A percentile compares a stretch with the other conserved stretches of the same genome.
Evolutionary conservation across 805 yeast species (phyloP).

Genomic region (Saturnispora silvae): DNA sequence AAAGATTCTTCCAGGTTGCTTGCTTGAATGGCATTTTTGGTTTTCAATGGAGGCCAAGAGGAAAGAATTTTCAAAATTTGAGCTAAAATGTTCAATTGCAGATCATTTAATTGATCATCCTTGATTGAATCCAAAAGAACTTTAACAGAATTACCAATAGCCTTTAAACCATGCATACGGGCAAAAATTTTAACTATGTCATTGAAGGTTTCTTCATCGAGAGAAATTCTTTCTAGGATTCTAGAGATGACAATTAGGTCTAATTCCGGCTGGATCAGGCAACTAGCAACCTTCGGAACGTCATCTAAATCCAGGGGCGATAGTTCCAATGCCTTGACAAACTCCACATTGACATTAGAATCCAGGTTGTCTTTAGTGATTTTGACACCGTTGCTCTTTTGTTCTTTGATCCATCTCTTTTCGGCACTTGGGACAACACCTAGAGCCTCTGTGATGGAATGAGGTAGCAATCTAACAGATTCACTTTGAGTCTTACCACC

Average conservation of each 20-base stretch:
- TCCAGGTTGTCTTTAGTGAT: slow-evolving; percentile 43
- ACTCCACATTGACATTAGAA: slow-evolving; percentile 50
- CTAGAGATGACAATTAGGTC: slow-evolving; percentile 54
- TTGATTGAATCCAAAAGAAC: slow-evolving; percentile 16
- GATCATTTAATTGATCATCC: slow-evolving; percentile 11
- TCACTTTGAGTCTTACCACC: slow-evolving; percentile 98
- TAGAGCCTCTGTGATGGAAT: slow-evolving; percentile 72
- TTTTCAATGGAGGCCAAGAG: slow-evolving; percentile 60
- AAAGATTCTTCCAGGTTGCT: slow-evolving; percentile 64
- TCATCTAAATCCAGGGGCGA: slow-evolving; percentile 43
- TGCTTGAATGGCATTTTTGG: slow-evolving; percentile 61
- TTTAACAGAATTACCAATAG: slow-evolving; percentile 53
- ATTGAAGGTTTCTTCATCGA: slow-evolving; percentile 30
- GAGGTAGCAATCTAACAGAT: slow-evolving; percentile 75
- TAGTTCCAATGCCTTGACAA: slow-evolving; percentile 49
- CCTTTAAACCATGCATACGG: slow-evolving; percentile 78
- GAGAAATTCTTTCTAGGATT: slow-evolving; percentile 55
- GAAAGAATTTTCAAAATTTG: slow-evolving; percentile 47
- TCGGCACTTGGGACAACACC: slow-evolving; percentile 64
- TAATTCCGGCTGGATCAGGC: slow-evolving; percentile 60
- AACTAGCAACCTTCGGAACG: slow-evolving; percentile 71
- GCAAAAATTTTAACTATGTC: slow-evolving; percentile 49
- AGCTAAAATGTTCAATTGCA: slow-evolving; percentile 32
- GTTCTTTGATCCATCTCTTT: slow-evolving; percentile 57
- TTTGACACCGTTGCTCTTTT: slow-evolving; percentile 36